Conservation (phyloP, 2,329 filamentous ascomycete species). For the Fusarium sp. region DNA sequence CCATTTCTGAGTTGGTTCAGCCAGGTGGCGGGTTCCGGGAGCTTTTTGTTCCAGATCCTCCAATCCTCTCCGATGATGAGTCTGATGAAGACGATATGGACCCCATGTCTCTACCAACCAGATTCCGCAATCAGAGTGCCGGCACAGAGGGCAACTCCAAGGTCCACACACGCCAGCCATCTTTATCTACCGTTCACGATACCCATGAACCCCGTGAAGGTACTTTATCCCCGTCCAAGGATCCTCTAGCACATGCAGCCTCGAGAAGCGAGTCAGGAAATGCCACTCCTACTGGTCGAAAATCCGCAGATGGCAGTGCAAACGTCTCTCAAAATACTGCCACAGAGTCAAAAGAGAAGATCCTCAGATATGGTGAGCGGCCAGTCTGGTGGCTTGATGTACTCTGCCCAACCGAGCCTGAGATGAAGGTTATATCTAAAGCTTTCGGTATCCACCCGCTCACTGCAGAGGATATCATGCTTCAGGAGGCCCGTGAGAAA, state of each 20-base stretch:
- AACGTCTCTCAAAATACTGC: constrained; percentile 38
- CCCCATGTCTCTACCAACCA: constrained; percentile 46
- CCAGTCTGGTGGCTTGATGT: constrained; percentile 99
- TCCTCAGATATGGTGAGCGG: constrained; percentile 79
- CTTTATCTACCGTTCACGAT: constrained; percentile 55
- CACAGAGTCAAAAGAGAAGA: constrained; percentile 55
- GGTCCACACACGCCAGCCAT: constrained; percentile 63
- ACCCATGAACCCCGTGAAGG: constrained; percentile 40
- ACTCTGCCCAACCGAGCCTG: constrained; percentile 88
- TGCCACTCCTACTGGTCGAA: constrained; percentile 64
- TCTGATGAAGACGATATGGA: constrained; percentile 75
- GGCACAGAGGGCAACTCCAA: constrained; percentile 60
- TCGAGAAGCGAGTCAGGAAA: constrained; percentile 60
- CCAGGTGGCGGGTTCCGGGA: constrained; percentile 87
- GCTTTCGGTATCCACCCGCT: constrained; percentile 96
- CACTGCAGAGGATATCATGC: constrained; percentile 96
- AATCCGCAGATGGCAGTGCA: constrained; percentile 54
- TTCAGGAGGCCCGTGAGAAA: constrained; percentile 97
- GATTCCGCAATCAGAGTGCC: constrained; percentile 43
- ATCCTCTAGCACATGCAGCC: constrained; percentile 51
- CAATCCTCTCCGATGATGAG: constrained; percentile 80
- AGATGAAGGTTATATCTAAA: constrained; percentile 95
- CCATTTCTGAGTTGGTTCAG: constrained; percentile 92
- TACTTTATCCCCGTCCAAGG: constrained; percentile 51
- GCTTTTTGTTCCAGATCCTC: constrained; percentile 91